Base-by-base conservation (phyloP, 192 early-diverging fungal species). In the Chytriomyces confervae region DNA sequence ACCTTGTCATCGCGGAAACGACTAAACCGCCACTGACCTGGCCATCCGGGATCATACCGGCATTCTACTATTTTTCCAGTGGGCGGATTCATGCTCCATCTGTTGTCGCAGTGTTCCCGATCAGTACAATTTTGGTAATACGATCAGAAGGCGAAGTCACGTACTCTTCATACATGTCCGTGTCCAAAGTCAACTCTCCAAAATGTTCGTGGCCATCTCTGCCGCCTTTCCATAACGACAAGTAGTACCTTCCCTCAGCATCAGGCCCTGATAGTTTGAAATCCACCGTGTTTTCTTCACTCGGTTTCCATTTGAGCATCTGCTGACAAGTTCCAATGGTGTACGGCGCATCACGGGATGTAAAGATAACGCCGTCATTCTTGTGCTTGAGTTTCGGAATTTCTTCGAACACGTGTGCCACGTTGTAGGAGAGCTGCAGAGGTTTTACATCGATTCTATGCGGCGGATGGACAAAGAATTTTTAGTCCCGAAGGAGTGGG, bases 321-420 rank as follows among this genome's bases (percentile, higher is more conserved):
- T 89, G 87, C 18, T 85, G 70, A 68, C 86, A 90, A 1, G 84
- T 87, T 20, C 88, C 89, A 29, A 80, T 67, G 7, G 70, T 57
- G 77, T 91, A 91, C 13, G 84, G 82, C 20, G 87, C 85, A 2
- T 65, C 78, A 23, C n/a, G 46, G 18, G 91, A 89, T 4, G 90
- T 91, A 82, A 92, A 94, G 46, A 94, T 89, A 24, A 94, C 77
- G 0, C 93, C 92, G 53, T 94, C 92, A 20, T 83, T 90, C 63
- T 86, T 89, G 76, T 93, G 92, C 24, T 89, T 87, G 57, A 90
- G 82, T 45, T 79, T 81, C 20, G 87, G 83, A n/a, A 92, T 92
- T 49, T 88, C 81, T 63, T 91, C 87, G 61, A 94, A 86, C 27
- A 94, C 88, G 50, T 50, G 43, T 7, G 50, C 47, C 10, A 87